Evolutionary conservation across 768 basidiomycete genomes (phyloP).

Genomic region (Auriscalpium orientale): DNA sequence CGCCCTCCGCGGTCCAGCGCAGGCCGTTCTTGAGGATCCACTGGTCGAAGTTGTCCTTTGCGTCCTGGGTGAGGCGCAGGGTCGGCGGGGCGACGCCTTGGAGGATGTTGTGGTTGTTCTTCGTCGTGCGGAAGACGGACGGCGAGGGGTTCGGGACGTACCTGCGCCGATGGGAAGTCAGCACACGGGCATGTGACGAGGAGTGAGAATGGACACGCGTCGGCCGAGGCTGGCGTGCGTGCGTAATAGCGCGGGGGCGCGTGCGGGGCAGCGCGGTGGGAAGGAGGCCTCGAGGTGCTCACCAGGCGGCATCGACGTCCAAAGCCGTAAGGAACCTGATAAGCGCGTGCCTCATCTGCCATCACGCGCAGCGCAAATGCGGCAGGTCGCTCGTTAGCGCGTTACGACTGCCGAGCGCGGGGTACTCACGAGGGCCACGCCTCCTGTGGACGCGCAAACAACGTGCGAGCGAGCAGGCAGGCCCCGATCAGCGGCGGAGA

Average conservation of each 20-base stretch:
- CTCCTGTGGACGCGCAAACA: slow-evolving; percentile 42
- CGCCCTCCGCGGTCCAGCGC: slow-evolving; percentile 81
- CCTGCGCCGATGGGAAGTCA: slow-evolving; percentile 30
- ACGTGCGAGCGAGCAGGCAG: slow-evolving; percentile 11
- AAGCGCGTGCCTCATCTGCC: slow-evolving; percentile 87
- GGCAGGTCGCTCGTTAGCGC: slow-evolving; percentile 11
- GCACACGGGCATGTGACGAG: neutral
- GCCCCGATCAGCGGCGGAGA: slow-evolving; percentile 16
- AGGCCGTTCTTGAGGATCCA: slow-evolving; percentile 90
- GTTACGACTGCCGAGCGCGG: slow-evolving; percentile 17
- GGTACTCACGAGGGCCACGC: slow-evolving; percentile 78
- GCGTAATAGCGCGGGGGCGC: slow-evolving; percentile 3
- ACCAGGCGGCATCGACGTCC: slow-evolving; percentile 83
- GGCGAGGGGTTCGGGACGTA: slow-evolving; percentile 88
- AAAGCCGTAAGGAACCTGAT: slow-evolving; percentile 76
- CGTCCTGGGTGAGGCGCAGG: slow-evolving; percentile 69
- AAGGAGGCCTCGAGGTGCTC: slow-evolving; percentile 26
- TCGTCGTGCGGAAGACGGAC: slow-evolving; percentile 85
- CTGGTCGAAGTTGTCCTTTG: slow-evolving; percentile 72
- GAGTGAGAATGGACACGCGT: neutral
- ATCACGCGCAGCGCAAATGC: slow-evolving; percentile 8
- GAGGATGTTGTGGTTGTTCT: slow-evolving; percentile 92
- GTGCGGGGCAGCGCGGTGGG: neutral
- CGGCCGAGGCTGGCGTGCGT: neutral
- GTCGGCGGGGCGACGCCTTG: slow-evolving; percentile 84